Evolutionary conservation across 805 yeast genomes (phyloP).

Genomic region (Yarrowia yakushimensis): DNA sequence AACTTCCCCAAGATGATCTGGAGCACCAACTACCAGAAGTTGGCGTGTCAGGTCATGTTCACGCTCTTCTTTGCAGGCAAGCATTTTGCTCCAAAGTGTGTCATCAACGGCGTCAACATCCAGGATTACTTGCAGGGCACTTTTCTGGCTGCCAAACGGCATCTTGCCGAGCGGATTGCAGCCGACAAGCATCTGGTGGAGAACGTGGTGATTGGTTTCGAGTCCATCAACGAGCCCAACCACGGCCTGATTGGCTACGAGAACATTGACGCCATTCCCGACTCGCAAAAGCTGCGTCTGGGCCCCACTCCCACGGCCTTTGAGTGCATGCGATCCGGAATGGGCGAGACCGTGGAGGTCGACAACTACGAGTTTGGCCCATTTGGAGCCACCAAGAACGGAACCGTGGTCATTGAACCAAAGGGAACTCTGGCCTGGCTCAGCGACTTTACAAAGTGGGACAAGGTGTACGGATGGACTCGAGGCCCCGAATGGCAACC

Average conservation of each 20-base stretch:
- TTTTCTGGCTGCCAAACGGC: constrained; percentile 52
- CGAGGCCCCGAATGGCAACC: constrained; percentile 61
- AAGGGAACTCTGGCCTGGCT: constrained; percentile 68
- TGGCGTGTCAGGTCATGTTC: constrained; percentile 81
- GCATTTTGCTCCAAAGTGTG: constrained; percentile 68
- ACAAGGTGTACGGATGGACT: constrained; percentile 56
- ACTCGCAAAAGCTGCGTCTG: constrained; percentile 58
- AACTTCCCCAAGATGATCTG: constrained; percentile 80
- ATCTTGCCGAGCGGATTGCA: constrained; percentile 43
- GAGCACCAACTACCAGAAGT: constrained; percentile 77
- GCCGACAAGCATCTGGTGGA: constrained; percentile 43
- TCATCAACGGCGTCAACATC: constrained; percentile 66
- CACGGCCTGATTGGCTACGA: constrained; percentile 65
- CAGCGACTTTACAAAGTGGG: constrained; percentile 40
- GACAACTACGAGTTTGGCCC: constrained; percentile 65
- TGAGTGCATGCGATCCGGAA: constrained; percentile 66
- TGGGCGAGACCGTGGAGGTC: constrained; percentile 66
- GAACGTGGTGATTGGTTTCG: constrained; percentile 71
- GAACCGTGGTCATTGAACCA: constrained; percentile 54
- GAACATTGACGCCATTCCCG: constrained; percentile 54
- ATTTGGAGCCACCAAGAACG: constrained; percentile 68
- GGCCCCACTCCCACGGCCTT: constrained; percentile 79
- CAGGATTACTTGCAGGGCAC: constrained; percentile 72
- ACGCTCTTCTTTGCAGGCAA: constrained; percentile 80
- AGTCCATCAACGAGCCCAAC: constrained; percentile 82